phyloP scores from a whole-genome alignment of 73 alveolate species.

The Stentor coeruleus region DNA sequence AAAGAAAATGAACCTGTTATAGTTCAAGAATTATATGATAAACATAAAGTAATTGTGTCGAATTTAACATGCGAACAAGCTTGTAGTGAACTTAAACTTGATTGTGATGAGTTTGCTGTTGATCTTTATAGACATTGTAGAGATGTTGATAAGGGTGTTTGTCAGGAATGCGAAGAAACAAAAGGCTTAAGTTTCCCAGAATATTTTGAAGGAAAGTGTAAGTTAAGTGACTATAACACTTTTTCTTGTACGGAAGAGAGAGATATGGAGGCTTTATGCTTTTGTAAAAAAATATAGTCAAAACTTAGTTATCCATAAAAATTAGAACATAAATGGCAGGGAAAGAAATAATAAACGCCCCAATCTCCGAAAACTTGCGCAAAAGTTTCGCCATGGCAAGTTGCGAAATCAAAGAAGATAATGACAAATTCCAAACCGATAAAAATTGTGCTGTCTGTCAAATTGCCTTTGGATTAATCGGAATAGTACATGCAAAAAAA shows the following conservation, averaged over 20 bases:
- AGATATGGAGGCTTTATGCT: too few relatives aligned
- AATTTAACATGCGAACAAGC: background rate
- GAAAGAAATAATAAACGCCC: too few relatives aligned
- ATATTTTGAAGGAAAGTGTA: too few relatives aligned
- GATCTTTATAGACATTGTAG: background rate
- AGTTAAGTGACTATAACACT: too few relatives aligned
- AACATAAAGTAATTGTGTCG: background rate
- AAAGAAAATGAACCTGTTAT: background rate
- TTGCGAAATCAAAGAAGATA: background rate
- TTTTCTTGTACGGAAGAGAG: too few relatives aligned
- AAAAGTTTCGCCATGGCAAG: background rate
- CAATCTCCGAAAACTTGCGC: too few relatives aligned
- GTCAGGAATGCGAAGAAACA: background rate
- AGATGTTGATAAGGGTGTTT: background rate
- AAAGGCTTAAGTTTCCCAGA: too few relatives aligned
- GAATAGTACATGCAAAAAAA: constrained; percentile 13
- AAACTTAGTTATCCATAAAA: too few relatives aligned
- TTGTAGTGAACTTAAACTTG: background rate
- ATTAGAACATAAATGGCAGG: too few relatives aligned
- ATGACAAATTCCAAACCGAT: background rate
- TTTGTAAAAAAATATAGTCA: too few relatives aligned
- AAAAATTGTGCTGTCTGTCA: constrained; percentile 13
- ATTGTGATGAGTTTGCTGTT: background rate
- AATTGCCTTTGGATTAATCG: background rate
- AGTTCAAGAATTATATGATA: too few relatives aligned